Base-by-base conservation (phyloP, 2,329 filamentous ascomycete genomes). In the Emydomyces testavorans region DNA sequence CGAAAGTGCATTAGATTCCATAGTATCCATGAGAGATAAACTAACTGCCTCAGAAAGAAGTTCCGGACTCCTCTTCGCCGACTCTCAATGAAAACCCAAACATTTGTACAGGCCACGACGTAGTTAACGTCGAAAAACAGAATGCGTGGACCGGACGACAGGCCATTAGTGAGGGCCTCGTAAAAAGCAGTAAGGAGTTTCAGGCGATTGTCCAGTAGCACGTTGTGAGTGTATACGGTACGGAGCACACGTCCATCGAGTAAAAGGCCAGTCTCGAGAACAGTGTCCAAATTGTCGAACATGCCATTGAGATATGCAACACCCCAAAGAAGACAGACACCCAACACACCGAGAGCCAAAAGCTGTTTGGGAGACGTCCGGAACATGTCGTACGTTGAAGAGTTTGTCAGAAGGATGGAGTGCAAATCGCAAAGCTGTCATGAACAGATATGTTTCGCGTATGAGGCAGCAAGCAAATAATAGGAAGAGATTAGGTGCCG, bases 251-350 rank as follows among this genome's bases (percentile, higher is more conserved):
- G 31, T 11, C 31, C 31, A n/a, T 34, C 31, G n/a, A 13, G 31
- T 6, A 34, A 2, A 34, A 34, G 31, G 8, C 31, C 31, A 15
- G 8, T 34, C 13, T 34, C 31, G n/a, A 34, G 2, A 15, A 34
- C 31, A 38, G 3, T 11, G 36, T 38, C 20, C 36, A 38, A 24
- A n/a, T 38, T 38, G 36, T 38, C 36, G 24, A 38, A 38, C 36
- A 38, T 38, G 18, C 20, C 36, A 38, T 38, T 15, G 4, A 38
- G 11, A 24, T 11, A 38, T n/a, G 36, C 36, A 11, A 38, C 36
- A 23, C 36, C 36, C 36, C 36, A 38, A 23, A 38, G 36, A n/a
- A 38, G 36, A 38, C 4, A 11, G 8, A 34, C 18, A n/a, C 20
- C 20, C 11, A 23, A 24, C 3, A 2, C 36, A 6, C 20, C 20